Percentiles rank a stretch among this genome's conserved stretches.
Evolutionary conservation across 2,329 filamentous ascomycete species (phyloP).

Genomic region (Phialocephala subalpina): DNA sequence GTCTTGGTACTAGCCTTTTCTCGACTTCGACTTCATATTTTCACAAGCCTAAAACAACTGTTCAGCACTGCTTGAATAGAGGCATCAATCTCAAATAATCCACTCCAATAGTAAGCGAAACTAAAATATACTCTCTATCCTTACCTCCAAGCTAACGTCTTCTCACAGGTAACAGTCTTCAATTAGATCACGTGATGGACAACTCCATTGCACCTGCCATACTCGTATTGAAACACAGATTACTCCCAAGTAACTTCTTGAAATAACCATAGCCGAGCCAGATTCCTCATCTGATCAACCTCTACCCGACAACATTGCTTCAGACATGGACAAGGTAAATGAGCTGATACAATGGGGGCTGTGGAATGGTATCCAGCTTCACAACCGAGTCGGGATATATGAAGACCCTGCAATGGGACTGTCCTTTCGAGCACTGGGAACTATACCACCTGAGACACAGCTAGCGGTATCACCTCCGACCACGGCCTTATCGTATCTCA

Average conservation of each 20-base stretch:
- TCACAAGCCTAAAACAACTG: background rate
- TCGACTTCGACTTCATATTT: background rate
- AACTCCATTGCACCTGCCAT: background rate
- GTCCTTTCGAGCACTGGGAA: constrained; percentile 52
- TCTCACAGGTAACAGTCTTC: background rate
- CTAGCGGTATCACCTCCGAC: constrained; percentile 61
- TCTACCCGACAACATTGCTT: background rate
- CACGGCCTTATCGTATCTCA: constrained; percentile 65
- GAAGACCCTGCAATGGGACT: constrained; percentile 58
- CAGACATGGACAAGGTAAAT: background rate
- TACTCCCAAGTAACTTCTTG: background rate
- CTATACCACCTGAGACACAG: constrained; percentile 33
- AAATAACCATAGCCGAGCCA: background rate
- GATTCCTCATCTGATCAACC: background rate
- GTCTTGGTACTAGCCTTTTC: background rate
- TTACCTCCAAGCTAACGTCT: background rate
- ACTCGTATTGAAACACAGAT: background rate
- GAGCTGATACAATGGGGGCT: constrained; percentile 54
- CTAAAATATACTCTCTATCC: background rate
- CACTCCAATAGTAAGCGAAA: background rate
- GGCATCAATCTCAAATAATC: background rate
- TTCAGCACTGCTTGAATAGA: background rate
- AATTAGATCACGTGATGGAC: background rate
- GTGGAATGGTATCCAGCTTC: constrained; percentile 55
- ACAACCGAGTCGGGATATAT: constrained; percentile 61